Conservation (phyloP, 345 rosid species). For the Salix purpurea region DNA sequence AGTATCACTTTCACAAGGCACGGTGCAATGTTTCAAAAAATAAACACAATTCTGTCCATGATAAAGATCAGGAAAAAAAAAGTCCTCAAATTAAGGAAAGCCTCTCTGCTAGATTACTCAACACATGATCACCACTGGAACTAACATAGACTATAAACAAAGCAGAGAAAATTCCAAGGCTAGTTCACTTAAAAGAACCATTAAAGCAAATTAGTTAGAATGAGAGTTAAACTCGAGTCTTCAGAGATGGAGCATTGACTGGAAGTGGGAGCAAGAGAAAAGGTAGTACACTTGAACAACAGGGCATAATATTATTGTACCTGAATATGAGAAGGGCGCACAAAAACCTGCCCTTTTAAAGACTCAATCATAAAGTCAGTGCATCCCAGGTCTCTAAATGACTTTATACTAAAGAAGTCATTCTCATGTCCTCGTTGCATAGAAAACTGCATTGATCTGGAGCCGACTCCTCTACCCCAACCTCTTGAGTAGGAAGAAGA, state of each 20-base stretch:
- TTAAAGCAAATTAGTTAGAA: background rate
- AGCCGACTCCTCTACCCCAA: constrained; percentile 44
- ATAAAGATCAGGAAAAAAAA: background rate
- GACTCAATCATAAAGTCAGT: constrained; percentile 58
- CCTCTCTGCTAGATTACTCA: background rate
- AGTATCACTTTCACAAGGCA: background rate
- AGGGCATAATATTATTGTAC: constrained; percentile 26
- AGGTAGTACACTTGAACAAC: background rate
- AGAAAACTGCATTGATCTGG: constrained; percentile 23
- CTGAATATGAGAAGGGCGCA: constrained; percentile 81
- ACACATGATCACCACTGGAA: background rate
- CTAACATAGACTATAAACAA: background rate
- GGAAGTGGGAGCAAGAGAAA: background rate
- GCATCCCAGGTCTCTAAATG: constrained; percentile 75
- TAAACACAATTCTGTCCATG: background rate
- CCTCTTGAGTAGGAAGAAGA: constrained; percentile 23
- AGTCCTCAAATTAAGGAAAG: background rate
- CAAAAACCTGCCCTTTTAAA: constrained; percentile 50
- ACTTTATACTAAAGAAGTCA: constrained; percentile 68
- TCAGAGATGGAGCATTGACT: background rate
- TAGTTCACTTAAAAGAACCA: background rate
- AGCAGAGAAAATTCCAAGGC: background rate
- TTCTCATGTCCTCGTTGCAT: constrained; percentile 25
- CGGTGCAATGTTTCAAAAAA: background rate
- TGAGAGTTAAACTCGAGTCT: background rate